These are phyloP conservation scores for Lentinula sp. DNA, from an alignment of 768 basidiomycete genomes.

Conservation along the genomic window DNA sequence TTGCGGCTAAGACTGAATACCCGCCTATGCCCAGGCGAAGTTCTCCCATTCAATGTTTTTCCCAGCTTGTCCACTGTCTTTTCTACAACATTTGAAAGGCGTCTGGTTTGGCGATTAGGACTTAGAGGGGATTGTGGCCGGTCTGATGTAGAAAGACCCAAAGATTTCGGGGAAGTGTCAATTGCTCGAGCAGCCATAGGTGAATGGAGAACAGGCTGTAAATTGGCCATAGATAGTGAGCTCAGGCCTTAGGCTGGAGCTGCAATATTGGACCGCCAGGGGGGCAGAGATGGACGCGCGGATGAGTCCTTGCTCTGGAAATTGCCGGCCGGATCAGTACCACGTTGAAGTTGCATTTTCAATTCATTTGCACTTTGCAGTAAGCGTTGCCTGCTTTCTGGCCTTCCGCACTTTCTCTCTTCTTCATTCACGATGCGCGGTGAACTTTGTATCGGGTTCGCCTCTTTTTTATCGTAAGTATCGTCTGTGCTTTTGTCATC, in stretches of 20 bases:
- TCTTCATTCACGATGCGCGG: constrained; percentile 48
- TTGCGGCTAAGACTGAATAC: constrained; percentile 52
- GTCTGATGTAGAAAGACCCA: constrained; percentile 17
- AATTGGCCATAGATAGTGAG: constrained; percentile 14
- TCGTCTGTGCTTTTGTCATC: constrained; percentile 9
- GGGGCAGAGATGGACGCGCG: neutral
- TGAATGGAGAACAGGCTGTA: neutral
- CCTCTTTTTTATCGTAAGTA: constrained; percentile 67
- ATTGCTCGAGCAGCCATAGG: constrained; percentile 18
- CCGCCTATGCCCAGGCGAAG: constrained; percentile 35
- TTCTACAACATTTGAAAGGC: constrained; percentile 29
- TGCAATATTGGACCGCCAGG: neutral
- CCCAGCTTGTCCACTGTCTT: neutral
- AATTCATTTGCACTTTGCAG: neutral
- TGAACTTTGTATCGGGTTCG: constrained; percentile 70
- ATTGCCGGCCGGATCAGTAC: constrained; percentile 8
- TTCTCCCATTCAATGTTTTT: neutral
- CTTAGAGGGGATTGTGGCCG: constrained; percentile 14
- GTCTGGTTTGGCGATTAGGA: constrained; percentile 42
- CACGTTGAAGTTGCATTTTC: neutral
- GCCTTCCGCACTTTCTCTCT: constrained; percentile 14
- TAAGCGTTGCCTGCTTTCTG: neutral
- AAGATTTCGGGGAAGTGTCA: constrained; percentile 23
- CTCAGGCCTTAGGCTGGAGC: constrained; percentile 9
- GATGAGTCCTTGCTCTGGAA: constrained; percentile 6